Conservation (phyloP, 2,329 filamentous ascomycete genomes). For the Capronia epimyces region DNA sequence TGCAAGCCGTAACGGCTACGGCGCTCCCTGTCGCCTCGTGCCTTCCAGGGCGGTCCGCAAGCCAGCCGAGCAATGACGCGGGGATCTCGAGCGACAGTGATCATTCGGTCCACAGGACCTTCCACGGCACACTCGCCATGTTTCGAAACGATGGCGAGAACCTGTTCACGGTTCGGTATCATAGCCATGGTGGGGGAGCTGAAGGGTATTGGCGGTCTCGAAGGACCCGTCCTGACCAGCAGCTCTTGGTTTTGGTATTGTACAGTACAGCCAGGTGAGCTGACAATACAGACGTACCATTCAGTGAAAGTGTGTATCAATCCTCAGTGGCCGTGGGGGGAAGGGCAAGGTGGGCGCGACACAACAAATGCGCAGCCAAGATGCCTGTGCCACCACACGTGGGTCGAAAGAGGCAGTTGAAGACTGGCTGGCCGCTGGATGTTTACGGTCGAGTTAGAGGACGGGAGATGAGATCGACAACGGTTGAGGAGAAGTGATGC, state of each 20-base stretch:
- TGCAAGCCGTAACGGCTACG: conserved; percentile 10
- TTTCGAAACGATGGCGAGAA: conserved; percentile 1
- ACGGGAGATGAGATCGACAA: neutral
- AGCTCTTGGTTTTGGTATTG: conserved; percentile 10
- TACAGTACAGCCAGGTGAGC: conserved; percentile 11
- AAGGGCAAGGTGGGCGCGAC: conserved; percentile 1
- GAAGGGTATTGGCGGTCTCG: neutral
- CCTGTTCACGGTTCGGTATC: conserved; percentile 3
- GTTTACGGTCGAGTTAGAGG: neutral
- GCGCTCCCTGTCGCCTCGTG: conserved; percentile 19
- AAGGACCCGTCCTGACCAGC: neutral
- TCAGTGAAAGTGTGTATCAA: conserved; percentile 7
- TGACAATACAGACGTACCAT: conserved; percentile 8
- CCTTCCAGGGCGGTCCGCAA: conserved; percentile 15
- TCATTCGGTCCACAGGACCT: conserved; percentile 18
- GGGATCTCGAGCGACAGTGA: conserved; percentile 18
- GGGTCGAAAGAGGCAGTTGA: conserved; percentile 7
- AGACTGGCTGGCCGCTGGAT: conserved; percentile 3
- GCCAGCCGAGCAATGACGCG: conserved; percentile 21
- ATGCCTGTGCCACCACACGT: conserved; percentile 9
- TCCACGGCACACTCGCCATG: conserved; percentile 8
- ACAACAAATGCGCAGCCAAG: conserved; percentile 1
- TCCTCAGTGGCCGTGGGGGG: conserved; percentile 15
- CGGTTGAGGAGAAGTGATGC: neutral
- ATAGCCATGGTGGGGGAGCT: conserved; percentile 3